Evolutionary conservation across 1,284 basidiomycete genomes (phyloP).

Genomic region (Fistulinella staudtii): DNA sequence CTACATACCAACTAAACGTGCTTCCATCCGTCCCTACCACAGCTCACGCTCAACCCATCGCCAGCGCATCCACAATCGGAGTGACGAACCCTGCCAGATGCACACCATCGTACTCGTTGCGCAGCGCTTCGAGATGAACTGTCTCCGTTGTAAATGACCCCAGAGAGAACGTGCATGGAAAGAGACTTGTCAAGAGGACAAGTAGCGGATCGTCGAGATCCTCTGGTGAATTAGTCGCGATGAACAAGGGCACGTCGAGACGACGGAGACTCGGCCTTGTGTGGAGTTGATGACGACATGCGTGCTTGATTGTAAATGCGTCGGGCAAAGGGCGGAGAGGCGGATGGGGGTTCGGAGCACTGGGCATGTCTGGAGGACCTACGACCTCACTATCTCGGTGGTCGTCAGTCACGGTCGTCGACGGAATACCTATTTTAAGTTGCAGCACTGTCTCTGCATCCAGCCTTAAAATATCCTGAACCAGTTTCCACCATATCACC

Average conservation of each 20-base stretch:
- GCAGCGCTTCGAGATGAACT: conserved; percentile 37
- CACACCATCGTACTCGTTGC: conserved; percentile 53
- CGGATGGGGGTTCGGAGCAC: conserved; percentile 19
- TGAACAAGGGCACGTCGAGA: conserved; percentile 63
- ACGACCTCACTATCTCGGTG: background rate
- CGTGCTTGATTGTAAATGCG: conserved; percentile 17
- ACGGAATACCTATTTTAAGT: conserved; percentile 34
- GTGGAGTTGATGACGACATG: conserved; percentile 38
- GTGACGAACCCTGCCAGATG: conserved; percentile 47
- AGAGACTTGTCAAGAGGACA: conserved; percentile 47
- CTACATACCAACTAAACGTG: conserved; percentile 68
- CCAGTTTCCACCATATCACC: conserved; percentile 53
- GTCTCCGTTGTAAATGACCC: conserved; percentile 48
- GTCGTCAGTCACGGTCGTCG: background rate
- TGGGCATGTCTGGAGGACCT: conserved; percentile 17
- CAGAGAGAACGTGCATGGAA: conserved; percentile 70
- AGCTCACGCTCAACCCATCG: conserved; percentile 52
- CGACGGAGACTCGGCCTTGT: conserved; percentile 29
- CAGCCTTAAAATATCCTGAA: conserved; percentile 43
- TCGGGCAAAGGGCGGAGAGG: conserved; percentile 19
- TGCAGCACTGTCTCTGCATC: conserved; percentile 35
- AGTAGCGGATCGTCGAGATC: conserved; percentile 47
- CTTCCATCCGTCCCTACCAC: conserved; percentile 66
- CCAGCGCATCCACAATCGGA: conserved; percentile 68
- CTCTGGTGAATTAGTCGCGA: conserved; percentile 62